A percentile compares a stretch with the other conserved stretches of the same genome.
Conservation (phyloP, 371 early-diverging fungal species). For the Rhizomucor pusillus region DNA sequence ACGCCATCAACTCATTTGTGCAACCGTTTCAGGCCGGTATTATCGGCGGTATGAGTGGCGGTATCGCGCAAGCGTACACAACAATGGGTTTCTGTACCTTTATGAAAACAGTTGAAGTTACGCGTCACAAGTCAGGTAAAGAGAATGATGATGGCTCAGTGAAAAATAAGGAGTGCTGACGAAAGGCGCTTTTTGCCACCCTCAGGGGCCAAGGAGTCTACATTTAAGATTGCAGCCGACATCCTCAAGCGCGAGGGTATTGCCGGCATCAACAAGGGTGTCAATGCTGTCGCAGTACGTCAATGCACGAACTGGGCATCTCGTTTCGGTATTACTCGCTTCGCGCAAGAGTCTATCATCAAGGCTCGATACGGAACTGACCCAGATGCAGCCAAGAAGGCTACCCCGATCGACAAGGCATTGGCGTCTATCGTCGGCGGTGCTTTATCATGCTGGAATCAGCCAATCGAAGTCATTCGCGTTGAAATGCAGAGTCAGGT, state of each 20-base stretch:
- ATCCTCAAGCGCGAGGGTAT: slow-evolving; percentile 92
- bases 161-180: no score
- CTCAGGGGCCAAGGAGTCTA: slow-evolving; percentile 61
- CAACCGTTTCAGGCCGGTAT: slow-evolving; percentile 74
- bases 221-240: slow-evolving; percentile 80
- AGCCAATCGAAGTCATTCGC: slow-evolving; percentile 96
- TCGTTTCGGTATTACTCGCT: slow-evolving; percentile 87
- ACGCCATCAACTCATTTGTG: no score
- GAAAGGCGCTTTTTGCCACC: no score
- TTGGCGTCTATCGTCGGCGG: slow-evolving; percentile 85
- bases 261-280: slow-evolving; percentile 94
- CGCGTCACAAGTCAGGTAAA: slow-evolving; percentile 86
- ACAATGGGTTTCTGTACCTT: slow-evolving; percentile 99
- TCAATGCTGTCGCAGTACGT: slow-evolving; percentile 87
- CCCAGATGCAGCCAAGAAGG: slow-evolving; percentile 30
- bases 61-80: slow-evolving; percentile 90
- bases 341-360: slow-evolving; percentile 76
- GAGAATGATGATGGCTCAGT: no score
- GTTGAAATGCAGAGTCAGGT: slow-evolving; percentile 94
- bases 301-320: slow-evolving; percentile 98
- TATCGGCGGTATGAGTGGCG: slow-evolving; percentile 91
- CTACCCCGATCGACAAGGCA: slow-evolving; percentile 61
- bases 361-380: slow-evolving; percentile 52
- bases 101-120: slow-evolving; percentile 99
- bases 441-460: slow-evolving; percentile 94